Base-by-base conservation (phyloP, 768 basidiomycete genomes). In the Boletales sp. region DNA sequence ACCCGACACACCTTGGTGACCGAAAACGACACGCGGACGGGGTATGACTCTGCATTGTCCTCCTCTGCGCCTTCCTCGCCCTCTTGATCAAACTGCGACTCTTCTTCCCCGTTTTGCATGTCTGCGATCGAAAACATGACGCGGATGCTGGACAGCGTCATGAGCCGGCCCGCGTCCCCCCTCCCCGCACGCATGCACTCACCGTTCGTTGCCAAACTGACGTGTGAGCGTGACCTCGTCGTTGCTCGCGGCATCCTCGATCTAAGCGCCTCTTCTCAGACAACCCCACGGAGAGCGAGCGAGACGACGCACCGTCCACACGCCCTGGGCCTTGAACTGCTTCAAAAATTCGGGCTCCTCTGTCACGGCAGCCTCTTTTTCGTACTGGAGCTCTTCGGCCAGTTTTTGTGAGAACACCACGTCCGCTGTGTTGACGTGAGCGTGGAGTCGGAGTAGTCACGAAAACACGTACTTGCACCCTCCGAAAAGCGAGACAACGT, bases 121-220 rank as follows among this genome's bases (percentile, higher is more conserved):
- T 97, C 94, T 36, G 89, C 86, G 57, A 95, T 90, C 52, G 92
- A 92, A 80, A 98, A 96, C 69, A 92, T 85, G 63, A 94, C 67
- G 31, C 87, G 89, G 68, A 98, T 80, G 57, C 92, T 50, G 36
- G 14, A n/a, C 35, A 4, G 4, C 21, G 21, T 15, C 35, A 17
- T 36, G 15, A n/a, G 35, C n/a, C 35, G 5, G 15, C 8, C 14
- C n/a, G 21, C 17, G 14, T n/a, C 5, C 8, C 15, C 6, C 13
- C 35, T 14, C 35, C n/a, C 15, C 8, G 14, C 48, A 46, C 14
- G 31, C 31, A 36, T 30, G 25, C 12, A 79, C 87, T 49, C 58
- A 95, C 93, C 70, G 80, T 72, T 98, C 95, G 59, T 90, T 91
- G 54, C 91, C 94, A 68, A 92, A 95, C 58, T 82, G 84, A 57